These are phyloP conservation scores for Fraxinus anomala DNA, from an alignment of 257 asterid genomes.

Conservation along the genomic window DNA sequence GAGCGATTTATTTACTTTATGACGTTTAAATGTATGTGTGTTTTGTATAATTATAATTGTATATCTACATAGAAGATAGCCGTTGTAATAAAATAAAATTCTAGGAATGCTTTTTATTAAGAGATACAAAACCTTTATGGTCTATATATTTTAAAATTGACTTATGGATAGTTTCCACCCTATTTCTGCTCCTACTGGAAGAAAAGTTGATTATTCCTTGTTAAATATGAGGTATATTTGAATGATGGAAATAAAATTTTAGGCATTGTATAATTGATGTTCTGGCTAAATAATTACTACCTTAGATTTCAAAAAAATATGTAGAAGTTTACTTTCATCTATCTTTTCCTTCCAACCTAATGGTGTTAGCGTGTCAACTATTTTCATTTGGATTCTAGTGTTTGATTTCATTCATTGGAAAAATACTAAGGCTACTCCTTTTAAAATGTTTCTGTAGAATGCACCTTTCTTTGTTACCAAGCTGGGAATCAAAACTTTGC, in stretches of 20 bases:
- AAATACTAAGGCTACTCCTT: not conserved
- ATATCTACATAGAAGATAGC: no score
- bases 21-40: no score
- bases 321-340: not conserved
- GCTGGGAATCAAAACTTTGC: slow-evolving; percentile 84
- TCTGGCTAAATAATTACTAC: not conserved
- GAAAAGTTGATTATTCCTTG: not conserved
- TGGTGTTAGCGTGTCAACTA: not conserved
- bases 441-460: slow-evolving; percentile 54
- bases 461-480: slow-evolving; percentile 94
- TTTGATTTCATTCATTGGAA: not conserved
- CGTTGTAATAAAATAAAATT: no score
- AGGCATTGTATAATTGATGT: not conserved
- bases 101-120: no score
- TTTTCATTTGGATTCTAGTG: not conserved
- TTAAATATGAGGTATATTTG: not conserved
- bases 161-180: not conserved
- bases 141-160: not conserved
- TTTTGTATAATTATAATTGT: no score
- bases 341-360: not conserved
- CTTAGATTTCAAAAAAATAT: not conserved
- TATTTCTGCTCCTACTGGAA: not conserved
- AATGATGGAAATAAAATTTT: not conserved
- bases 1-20: no score
- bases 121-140: not conserved